Evolutionary conservation across 129 eudicot genomes (phyloP), one percentile per base, ranked within the genome.

Genomic region (Centrapalus pauciflorus): DNA sequence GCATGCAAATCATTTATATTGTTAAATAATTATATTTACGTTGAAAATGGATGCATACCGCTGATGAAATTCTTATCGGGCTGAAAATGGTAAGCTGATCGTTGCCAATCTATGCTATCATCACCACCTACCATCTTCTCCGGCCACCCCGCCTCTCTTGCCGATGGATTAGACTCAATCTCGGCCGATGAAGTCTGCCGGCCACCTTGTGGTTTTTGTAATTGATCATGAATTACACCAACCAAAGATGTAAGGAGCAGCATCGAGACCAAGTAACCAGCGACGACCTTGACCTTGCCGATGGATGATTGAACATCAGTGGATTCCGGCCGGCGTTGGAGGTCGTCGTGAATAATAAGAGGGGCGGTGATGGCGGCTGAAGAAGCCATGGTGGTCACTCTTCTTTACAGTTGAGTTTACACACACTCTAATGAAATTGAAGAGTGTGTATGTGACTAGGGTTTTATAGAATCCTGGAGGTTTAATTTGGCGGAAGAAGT

Each of bases 11-110:
- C n/a, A n/a, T n/a, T n/a, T n/a, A n/a, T n/a, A n/a, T n/a, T n/a
- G n/a, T n/a, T n/a, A n/a, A n/a, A n/a, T n/a, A n/a, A n/a, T n/a
- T n/a, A n/a, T n/a, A n/a, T n/a, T n/a, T n/a, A n/a, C 5, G 10
- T 52, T 52, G 0, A 52, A 54, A 43, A 45, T 45, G 35, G 9
- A 12, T 58, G 19, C 55, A 24, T 63, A 63, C 77, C 77, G 3
- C 77, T 33, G 11, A 72, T 72, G 38, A 60, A 72, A 21, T 73
- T 38, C 24, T 64, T 73, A 13, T 52, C 56, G 28, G 71, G 71
- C 37, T 52, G 77, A 51, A 73, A 73, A 13, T 73, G 77, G 28
- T 51, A 73, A 35, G 70, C 64, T 3, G 71, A 51, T 62, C 77
- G 65, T 40, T 73, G 71, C 71, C 77, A 73, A 14, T 38, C 33